These are phyloP conservation scores for Globisporangium solare DNA, from an alignment of 352 stramenopile species.

Conservation along the genomic window DNA sequence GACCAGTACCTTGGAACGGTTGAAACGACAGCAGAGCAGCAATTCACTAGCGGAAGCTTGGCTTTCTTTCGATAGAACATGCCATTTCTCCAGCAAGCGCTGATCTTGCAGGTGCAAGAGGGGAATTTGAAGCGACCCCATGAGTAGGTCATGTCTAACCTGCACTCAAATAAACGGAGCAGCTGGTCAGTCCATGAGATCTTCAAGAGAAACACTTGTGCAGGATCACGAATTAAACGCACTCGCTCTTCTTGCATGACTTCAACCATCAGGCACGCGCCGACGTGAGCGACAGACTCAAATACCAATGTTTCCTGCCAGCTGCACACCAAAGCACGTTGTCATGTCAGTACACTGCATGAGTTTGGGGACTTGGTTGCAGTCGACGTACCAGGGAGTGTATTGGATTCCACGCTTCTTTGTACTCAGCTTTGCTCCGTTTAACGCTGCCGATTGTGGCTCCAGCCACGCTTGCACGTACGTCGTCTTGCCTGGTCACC, in stretches of 20 bases:
- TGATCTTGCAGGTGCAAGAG: slow-evolving; percentile 48
- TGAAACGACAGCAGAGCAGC: slow-evolving; percentile 42
- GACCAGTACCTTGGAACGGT: slow-evolving; percentile 33
- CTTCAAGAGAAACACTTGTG: too few species aligned
- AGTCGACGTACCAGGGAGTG: slow-evolving; percentile 14
- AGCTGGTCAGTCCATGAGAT: too few species aligned
- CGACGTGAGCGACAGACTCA: slow-evolving; percentile 33
- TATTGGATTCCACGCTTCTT: slow-evolving; percentile 28
- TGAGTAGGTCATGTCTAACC: slow-evolving; percentile 37
- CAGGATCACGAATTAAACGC: neutral
- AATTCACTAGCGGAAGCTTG: slow-evolving; percentile 27
- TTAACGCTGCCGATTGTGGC: slow-evolving; percentile 14
- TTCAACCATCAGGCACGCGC: slow-evolving; percentile 38
- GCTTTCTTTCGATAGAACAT: slow-evolving; percentile 32
- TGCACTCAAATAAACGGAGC: slow-evolving; percentile 5
- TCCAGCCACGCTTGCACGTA: slow-evolving; percentile 53
- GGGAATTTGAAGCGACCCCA: slow-evolving; percentile 35
- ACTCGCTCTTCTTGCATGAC: slow-evolving; percentile 59
- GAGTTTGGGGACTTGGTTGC: neutral
- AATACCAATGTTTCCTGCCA: slow-evolving; percentile 51
- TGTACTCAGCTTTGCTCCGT: slow-evolving; percentile 28
- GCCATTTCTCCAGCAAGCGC: slow-evolving; percentile 38
- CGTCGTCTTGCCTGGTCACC: slow-evolving; percentile 24
- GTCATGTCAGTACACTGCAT: neutral
- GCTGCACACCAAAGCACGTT: slow-evolving; percentile 1